phyloP scores from a whole-genome alignment of 2,329 filamentous ascomycete species.

The Microdochium paspali region DNA sequence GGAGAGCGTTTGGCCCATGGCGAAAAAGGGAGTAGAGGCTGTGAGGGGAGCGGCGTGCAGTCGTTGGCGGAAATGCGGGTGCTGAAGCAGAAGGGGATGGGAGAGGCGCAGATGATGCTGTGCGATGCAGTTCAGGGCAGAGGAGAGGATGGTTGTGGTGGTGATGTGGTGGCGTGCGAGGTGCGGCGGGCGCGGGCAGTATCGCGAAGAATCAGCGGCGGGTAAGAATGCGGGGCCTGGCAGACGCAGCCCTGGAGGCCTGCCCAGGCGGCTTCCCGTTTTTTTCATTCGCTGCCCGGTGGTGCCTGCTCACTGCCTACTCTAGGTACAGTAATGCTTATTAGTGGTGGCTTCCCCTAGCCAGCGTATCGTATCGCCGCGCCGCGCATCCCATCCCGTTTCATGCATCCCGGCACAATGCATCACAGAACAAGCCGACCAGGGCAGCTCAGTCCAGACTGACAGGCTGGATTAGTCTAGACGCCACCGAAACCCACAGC shows the following conservation, averaged over 20 bases:
- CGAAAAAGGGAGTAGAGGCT: slow-evolving; percentile 16
- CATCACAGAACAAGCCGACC: no score
- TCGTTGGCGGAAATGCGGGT: slow-evolving; percentile 10
- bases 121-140: slow-evolving; percentile 8
- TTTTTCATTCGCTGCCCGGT: slow-evolving; percentile 1
- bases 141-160: not conserved
- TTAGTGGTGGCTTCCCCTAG: not conserved
- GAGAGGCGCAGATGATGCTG: slow-evolving; percentile 12
- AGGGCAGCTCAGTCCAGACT: no score
- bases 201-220: not conserved
- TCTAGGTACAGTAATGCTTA: not conserved
- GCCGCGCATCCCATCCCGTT: no score
- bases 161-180: slow-evolving; percentile 1
- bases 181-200: not conserved
- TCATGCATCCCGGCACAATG: not conserved
- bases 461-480: no score
- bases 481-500: no score
- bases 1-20: slow-evolving; percentile 98
- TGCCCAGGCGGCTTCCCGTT: not conserved
- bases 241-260: not conserved
- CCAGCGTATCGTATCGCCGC: not conserved
- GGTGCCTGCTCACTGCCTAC: not conserved
- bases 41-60: slow-evolving; percentile 11
- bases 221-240: not conserved
- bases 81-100: slow-evolving; percentile 2